Evolutionary conservation across 345 rosid genomes (phyloP), one percentile per base, ranked within the genome.

Genomic region (Citrus glauca): DNA sequence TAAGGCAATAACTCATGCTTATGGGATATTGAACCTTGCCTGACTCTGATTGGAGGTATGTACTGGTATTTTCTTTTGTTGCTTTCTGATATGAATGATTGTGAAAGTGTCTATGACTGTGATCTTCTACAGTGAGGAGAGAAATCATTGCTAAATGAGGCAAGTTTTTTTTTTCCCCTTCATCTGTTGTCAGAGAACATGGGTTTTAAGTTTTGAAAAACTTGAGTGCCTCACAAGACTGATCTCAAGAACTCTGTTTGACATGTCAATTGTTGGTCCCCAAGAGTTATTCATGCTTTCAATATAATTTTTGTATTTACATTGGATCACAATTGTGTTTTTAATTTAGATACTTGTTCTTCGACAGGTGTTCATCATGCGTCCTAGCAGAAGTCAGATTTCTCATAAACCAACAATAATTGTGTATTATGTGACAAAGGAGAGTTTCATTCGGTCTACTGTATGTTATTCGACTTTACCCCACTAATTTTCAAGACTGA

Each of bases 1-100:
- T 19, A 20, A 40, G 59, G 63, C 40, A 32, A 55, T 64, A 22
- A 4, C 40, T 38, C n/a, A 40, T 32, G 22, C 62, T 53, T 61
- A 28, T 30, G 42, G 60, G 69, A 57, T 16, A 28, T 40, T 64
- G 32, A 64, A 45, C 61, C 62, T 1, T 66, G 32, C n/a, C 32
- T n/a, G 50, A 48, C 65, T 67, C 32, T n/a, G 33, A 59, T 37
- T 78, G 64, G 45, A 74, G 79, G 81, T 82, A 72, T 65, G 38
- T 65, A 40, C 17, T 4, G 17, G 55, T 38, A 13, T 55, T 73
- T 53, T 25, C 4, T 70, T 32, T 40, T 53, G 57, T 69, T 57
- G 75, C 32, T 35, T 33, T 60, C 42, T 53, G 4, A 37, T 53
- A 27, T 70, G 30, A 53, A 9, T 63, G 59, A 16, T 69, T 66